These are phyloP conservation scores for Glaciozyma antarctica DNA, from an alignment of 768 basidiomycete species.

Conservation along the genomic window DNA sequence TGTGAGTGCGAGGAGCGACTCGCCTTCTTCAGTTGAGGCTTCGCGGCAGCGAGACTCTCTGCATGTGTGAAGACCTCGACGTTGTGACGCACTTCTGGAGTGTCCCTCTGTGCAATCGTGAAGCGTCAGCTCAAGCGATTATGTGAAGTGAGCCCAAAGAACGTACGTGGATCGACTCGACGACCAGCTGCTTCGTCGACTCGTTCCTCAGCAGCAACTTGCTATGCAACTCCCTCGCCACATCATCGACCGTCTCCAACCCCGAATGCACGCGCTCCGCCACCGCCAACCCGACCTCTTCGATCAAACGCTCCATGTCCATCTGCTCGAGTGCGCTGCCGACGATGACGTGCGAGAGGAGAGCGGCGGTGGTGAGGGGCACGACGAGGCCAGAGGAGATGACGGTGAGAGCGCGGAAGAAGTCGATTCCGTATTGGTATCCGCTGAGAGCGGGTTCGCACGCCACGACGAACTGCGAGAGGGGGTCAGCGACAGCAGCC, in stretches of 20 bases:
- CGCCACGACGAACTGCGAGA: conserved; percentile 84
- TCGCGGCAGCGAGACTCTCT: conserved; percentile 58
- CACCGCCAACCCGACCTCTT: conserved; percentile 87
- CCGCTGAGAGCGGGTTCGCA: conserved; percentile 93
- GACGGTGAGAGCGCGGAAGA: conserved; percentile 81
- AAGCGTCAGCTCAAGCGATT: neutral
- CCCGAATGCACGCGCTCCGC: conserved; percentile 84
- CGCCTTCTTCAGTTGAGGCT: conserved; percentile 70
- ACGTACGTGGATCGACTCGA: conserved; percentile 76
- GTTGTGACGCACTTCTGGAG: conserved; percentile 79
- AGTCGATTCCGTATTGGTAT: conserved; percentile 69
- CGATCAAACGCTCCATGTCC: conserved; percentile 93
- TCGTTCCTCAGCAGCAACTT: conserved; percentile 81
- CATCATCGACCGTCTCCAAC: conserved; percentile 92
- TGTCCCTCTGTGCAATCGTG: conserved; percentile 48
- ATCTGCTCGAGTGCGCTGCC: conserved; percentile 94
- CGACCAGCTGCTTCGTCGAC: conserved; percentile 90
- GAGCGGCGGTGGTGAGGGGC: conserved; percentile 86
- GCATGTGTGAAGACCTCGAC: conserved; percentile 67
- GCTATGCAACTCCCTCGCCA: conserved; percentile 88
- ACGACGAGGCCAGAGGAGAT: conserved; percentile 91
- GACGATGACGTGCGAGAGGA: conserved; percentile 89
- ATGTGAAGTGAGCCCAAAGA: too few species aligned
- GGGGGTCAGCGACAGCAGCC: neutral
- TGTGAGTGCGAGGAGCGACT: conserved; percentile 26